phyloP scores from a whole-genome alignment of 768 basidiomycete species.

The Clitopilus hobsonii region DNA sequence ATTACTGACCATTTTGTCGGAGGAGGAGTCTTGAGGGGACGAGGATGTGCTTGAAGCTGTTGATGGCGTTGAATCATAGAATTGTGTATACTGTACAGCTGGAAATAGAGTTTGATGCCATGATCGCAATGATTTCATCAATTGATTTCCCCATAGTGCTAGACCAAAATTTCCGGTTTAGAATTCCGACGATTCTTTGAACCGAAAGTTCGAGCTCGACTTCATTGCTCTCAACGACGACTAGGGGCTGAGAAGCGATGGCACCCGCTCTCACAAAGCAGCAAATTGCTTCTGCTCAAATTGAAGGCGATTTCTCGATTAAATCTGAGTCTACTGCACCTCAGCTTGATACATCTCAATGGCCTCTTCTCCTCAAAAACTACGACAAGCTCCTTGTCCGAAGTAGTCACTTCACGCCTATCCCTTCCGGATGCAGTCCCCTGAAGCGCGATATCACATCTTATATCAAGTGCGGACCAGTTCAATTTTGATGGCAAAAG shows the following conservation, averaged over 20 bases:
- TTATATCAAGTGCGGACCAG: constrained; percentile 74
- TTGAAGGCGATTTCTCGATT: constrained; percentile 73
- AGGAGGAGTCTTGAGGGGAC: constrained; percentile 22
- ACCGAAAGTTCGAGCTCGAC: neutral
- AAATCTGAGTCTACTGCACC: constrained; percentile 74
- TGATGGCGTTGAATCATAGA: constrained; percentile 2
- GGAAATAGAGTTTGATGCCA: neutral
- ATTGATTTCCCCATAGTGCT: constrained; percentile 9
- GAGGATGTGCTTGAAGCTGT: constrained; percentile 8
- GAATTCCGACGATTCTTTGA: constrained; percentile 7
- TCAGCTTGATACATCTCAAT: constrained; percentile 89
- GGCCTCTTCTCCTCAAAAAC: constrained; percentile 97
- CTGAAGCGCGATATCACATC: constrained; percentile 89
- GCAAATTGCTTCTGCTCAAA: constrained; percentile 71
- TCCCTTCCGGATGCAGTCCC: constrained; percentile 90
- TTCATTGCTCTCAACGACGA: constrained; percentile 8
- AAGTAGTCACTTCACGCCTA: constrained; percentile 96
- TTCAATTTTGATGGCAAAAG: neutral
- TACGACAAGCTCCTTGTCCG: constrained; percentile 96
- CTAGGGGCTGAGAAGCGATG: constrained; percentile 17
- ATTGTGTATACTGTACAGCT: constrained; percentile 52
- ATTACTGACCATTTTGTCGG: constrained; percentile 65
- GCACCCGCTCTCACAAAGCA: constrained; percentile 52
- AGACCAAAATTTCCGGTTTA: constrained; percentile 10
- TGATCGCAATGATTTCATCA: neutral